Evolutionary conservation across 1,284 basidiomycete species (phyloP), one percentile per base, ranked within the genome.

Genomic region (Acaromyces ingoldii): DNA sequence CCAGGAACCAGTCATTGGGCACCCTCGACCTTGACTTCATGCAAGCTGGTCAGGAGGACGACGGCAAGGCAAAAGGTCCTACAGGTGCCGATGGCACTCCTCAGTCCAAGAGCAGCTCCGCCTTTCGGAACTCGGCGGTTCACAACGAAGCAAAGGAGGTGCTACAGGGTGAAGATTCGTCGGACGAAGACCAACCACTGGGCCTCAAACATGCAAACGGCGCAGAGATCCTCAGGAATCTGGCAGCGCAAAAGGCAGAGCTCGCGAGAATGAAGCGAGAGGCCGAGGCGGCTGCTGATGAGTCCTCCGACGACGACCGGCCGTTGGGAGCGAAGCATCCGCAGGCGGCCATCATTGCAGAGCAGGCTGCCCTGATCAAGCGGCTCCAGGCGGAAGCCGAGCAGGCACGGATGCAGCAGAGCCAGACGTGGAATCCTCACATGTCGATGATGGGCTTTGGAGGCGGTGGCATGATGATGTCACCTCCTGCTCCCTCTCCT

Each of bases 331-430:
- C 51, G 7, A 53, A 53, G 11, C 71, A 73, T 37, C 68, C 68
- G 1, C 69, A 74, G 33, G 71, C 72, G 0, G 72, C 69, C 13
- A 65, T 74, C 53, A 73, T 74, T 36, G 71, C 70, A 5, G 67
- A 73, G 46, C 71, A 74, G 36, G 65, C 68, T 3, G 69, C 67
- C 3, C 40, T 68, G 17, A 73, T 74, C 30, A 51, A 63, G 29
- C 66, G 63, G 31, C 55, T 74, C 21, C 58, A 65, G 44, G 53
- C 51, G 10, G 70, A 73, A 33, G 65, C 56, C 48, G 53, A 58
- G 40, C 58, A 65, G 46, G 37, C 37, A n/a, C n/a, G n/a, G n/a
- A n/a, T n/a, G n/a, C n/a, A n/a, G n/a, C n/a, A n/a, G n/a, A n/a
- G n/a, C n/a, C n/a, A n/a, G n/a, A n/a, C n/a, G n/a, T n/a, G n/a